These are phyloP conservation scores for Przewalskia tangutica DNA, from an alignment of 257 asterid genomes.

Conservation along the genomic window DNA sequence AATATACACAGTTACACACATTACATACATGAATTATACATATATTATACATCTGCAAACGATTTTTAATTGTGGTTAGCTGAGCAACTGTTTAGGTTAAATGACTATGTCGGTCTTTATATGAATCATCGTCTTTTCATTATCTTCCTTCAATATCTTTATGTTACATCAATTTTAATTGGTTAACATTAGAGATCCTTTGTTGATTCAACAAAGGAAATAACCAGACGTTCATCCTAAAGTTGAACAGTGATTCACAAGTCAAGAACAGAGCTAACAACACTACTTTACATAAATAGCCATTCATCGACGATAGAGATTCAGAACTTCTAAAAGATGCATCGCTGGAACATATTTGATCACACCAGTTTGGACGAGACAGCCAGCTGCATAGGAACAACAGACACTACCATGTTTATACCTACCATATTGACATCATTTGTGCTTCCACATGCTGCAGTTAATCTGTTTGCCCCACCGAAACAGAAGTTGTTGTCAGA, in stretches of 20 bases:
- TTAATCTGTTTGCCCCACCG: not conserved
- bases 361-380: constrained; percentile 5
- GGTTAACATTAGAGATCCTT: constrained; percentile 12
- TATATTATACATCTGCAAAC: too few species aligned
- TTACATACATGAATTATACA: too few species aligned
- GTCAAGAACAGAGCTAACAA: constrained; percentile 8
- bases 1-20: too few species aligned
- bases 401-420: constrained; percentile 13
- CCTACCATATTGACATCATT: constrained; percentile 4
- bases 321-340: constrained; percentile 11
- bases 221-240: constrained; percentile 41
- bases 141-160: not conserved
- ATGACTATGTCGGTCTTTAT: not conserved
- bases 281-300: constrained; percentile 35
- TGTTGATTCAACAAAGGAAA: constrained; percentile 33
- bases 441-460: constrained; percentile 5
- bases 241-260: constrained; percentile 42
- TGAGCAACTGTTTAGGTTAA: too few species aligned
- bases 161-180: not conserved
- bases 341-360: constrained; percentile 13
- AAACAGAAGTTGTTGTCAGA: constrained; percentile 26
- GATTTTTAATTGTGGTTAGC: too few species aligned
- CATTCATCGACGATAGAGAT: not conserved
- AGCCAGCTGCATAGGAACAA: not conserved
- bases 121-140: not conserved